Evolutionary conservation across 345 rosid genomes (phyloP), one percentile per base, ranked within the genome.

Genomic region (Gynandropsis gynandra): DNA sequence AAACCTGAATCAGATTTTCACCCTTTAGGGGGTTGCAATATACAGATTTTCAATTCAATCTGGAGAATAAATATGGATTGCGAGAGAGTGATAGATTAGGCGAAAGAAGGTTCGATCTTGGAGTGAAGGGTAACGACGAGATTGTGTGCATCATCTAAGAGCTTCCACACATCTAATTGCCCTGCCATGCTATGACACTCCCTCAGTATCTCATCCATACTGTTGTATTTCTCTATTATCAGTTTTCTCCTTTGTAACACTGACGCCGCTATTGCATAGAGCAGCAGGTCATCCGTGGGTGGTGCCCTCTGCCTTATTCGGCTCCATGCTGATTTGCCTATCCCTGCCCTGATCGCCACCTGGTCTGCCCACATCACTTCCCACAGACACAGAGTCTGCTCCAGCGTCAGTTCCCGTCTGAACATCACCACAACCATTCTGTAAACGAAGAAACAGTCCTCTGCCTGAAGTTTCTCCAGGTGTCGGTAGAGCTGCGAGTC

Each of bases 301-400:
- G 97, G 97, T 1, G 88, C 90, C 0, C 77, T 67, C 64, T 80
- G 94, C 59, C 88, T 78, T 61, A 88, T 81, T 34, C 78, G 67
- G 68, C 83, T 79, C 98, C 98, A 88, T 0, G 95, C 80, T 16
- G 97, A 75, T 55, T 78, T 88, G 36, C 94, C 88, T 1, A 92
- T 62, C 58, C 94, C 89, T 5, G 87, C 87, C 66, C 95, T 83
- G 16, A 83, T 72, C 13, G 99, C 94, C 34, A 95, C 97, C 64
- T 85, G 97, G 70, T 92, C 97, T 13, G 97, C 99, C 99, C 99
- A 88, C 74, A 92, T 77, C 32, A 88, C 97, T 71, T 92, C 99
- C 99, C 99, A 92, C 3, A 92, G 86, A 75, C 74, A 68, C 47
- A 78, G 36, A 5, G 99, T 83, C 60, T 92, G 95, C 50, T 92